phyloP scores from a whole-genome alignment of 2,329 filamentous ascomycete species.

The Clonostachys sp. region DNA sequence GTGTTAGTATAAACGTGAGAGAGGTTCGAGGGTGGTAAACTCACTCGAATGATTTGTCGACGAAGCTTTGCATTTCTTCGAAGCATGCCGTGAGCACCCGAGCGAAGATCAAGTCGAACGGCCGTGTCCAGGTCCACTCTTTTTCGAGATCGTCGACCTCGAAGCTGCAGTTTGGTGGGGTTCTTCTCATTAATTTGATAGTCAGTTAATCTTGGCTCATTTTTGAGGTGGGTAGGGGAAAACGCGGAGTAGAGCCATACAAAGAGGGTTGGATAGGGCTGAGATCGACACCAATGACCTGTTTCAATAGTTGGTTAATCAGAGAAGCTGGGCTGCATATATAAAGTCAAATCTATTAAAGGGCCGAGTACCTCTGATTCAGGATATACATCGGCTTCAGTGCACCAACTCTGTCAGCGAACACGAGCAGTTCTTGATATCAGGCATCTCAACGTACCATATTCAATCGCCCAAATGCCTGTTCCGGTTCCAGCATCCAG shows the following conservation, averaged over 20 bases:
- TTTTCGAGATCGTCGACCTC: conserved; percentile 30
- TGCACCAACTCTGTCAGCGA: neutral
- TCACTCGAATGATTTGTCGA: conserved; percentile 9
- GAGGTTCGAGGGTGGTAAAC: no score
- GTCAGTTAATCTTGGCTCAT: neutral
- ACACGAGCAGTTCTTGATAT: conserved; percentile 5
- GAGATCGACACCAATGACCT: conserved; percentile 22
- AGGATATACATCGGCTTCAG: conserved; percentile 9
- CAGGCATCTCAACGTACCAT: conserved; percentile 12
- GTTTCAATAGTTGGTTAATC: neutral
- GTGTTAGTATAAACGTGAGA: no score
- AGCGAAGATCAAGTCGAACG: conserved; percentile 28
- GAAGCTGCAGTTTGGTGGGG: conserved; percentile 41
- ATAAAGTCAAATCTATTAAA: neutral
- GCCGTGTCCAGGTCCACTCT: conserved; percentile 21
- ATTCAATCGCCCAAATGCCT: conserved; percentile 24
- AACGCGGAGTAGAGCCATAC: neutral
- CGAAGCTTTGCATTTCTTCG: conserved; percentile 14
- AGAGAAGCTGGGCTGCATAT: neutral
- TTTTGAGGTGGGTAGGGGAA: neutral
- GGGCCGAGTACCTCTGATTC: conserved; percentile 6
- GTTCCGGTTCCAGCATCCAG: conserved; percentile 25
- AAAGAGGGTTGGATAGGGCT: conserved; percentile 25
- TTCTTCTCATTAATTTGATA: conserved; percentile 6
- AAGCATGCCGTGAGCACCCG: conserved; percentile 23